Base-by-base conservation (phyloP, 2,329 filamentous ascomycete genomes). In the Corniculantispora saksenae region DNA sequence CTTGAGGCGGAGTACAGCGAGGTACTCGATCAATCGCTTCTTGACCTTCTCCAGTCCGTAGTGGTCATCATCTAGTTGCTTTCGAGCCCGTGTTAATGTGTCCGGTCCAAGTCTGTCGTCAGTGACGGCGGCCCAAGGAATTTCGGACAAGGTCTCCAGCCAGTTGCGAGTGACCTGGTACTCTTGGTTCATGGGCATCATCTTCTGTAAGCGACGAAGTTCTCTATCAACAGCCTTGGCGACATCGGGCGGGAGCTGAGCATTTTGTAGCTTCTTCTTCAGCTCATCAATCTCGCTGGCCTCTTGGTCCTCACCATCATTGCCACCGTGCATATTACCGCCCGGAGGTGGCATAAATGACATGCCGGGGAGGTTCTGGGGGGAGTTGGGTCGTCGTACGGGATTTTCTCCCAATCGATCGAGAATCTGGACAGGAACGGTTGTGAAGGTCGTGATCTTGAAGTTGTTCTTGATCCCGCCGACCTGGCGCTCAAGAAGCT, bases 11-110 rank as follows among this genome's bases (percentile, higher is more conserved):
- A 99, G 83, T n/a, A 99, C 95, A 2, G 95, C 96, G 51, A 99
- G 84, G 74, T 99, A 99, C 76, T 98, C 96, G 6, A 99, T 84
- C 25, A 99, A 79, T 51, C 95, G 86, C 84, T 97, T 97, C 86
- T 99, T 99, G 74, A 99, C 94, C 78, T 94, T 96, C 67, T 98
- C 93, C 17, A 99, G 82, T 0, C 95, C 95, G 71, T 98, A 98
- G 77, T 99, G 95, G 74, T 99, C 95, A 68, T 96, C 90, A 72
- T 99, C 93, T 7, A 99, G 85, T 77, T 98, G 95, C 78, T 93
- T 92, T 63, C 93, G 88, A 8, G 95, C 95, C 70, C 85, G 86
- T 66, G 86, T 83, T 64, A 98, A 77, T 0, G 94, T 97, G 12
- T 93, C 90, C 0, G 87, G 85, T 9, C 94, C 93, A 3, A 99